These are phyloP conservation scores for Coniella vitis DNA, from an alignment of 2,329 filamentous ascomycete genomes.

Conservation along the genomic window DNA sequence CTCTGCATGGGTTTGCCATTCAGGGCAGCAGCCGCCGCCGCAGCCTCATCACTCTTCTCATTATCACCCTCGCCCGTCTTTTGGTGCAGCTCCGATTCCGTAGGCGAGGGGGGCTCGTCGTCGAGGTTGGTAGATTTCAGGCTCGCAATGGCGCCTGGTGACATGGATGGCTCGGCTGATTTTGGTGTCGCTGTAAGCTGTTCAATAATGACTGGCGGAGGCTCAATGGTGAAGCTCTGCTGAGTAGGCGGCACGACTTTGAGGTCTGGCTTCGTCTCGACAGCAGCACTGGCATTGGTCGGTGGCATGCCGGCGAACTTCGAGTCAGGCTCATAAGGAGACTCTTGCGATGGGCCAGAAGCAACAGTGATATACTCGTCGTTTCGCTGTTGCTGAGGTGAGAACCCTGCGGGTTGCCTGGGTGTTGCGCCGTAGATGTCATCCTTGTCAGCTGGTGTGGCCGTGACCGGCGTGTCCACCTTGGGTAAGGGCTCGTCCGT, in stretches of 20 bases:
- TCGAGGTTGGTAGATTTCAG: constrained; percentile 1
- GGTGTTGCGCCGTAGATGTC: constrained; percentile 31
- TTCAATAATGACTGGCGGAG: constrained; percentile 3
- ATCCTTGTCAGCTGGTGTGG: constrained; percentile 20
- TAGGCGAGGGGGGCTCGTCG: constrained; percentile 8
- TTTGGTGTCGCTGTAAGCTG: background rate
- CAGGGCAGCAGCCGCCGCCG: constrained; percentile 5
- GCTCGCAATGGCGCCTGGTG: background rate
- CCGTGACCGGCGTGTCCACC: constrained; percentile 6
- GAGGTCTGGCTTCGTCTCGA: constrained; percentile 2
- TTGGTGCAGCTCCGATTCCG: constrained; percentile 16
- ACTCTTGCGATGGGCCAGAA: constrained; percentile 2
- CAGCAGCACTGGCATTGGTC: constrained; percentile 4
- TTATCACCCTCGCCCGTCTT: constrained; percentile 28
- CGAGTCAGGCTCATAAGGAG: constrained; percentile 6
- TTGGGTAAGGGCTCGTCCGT: constrained; percentile 16
- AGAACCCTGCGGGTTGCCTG: constrained; percentile 5
- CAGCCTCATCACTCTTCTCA: background rate
- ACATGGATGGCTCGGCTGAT: background rate
- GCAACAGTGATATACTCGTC: constrained; percentile 1
- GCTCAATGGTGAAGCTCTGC: constrained; percentile 6
- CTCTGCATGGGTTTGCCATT: constrained; percentile 19
- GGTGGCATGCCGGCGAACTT: constrained; percentile 14
- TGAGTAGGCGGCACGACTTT: constrained; percentile 12
- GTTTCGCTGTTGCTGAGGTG: constrained; percentile 3